Base-by-base conservation (phyloP, 225 moss, liverwort and hornwort species). In the Physcomitrium patens region DNA sequence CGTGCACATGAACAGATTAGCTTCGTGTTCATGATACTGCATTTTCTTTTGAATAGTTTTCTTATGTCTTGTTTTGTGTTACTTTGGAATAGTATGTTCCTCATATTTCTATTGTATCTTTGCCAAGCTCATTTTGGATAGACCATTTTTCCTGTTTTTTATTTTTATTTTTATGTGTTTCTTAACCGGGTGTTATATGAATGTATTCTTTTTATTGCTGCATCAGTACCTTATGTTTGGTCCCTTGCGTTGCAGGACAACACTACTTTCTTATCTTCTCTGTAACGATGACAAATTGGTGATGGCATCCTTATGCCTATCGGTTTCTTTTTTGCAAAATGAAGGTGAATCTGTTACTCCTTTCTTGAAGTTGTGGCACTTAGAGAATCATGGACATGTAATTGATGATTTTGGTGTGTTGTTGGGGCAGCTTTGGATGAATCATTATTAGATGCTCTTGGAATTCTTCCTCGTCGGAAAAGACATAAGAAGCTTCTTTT, bases 231-330 rank as follows among this genome's bases (percentile, higher is more conserved):
- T 50, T 20, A 57, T 63, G 18, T 50, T 57, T 50, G 52, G 70
- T 51, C 70, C 54, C 16, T 76, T 47, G 49, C 68, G 18, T 37
- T 88, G 85, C 95, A 99, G 99, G 84, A 90, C 87, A 85, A 91
- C 81, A 62, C 78, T 99, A 77, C 73, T 99, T 66, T 90, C 91
- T 50, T 79, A 99, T 82, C 89, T 99, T 73, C 88, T 94, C 56
- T 89, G 94, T 63, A 83, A 79, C 59, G 91, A 99, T 86, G 99
- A 99, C 76, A 99, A 95, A 88, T 83, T 99, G 86, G 94, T 99
- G 74, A 84, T 99, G 90, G 99, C 99, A 60, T 89, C 99, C 43
- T 75, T 99, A 26, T 95, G 99, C 72, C 84, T 99, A 62, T 89
- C 95, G 63, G 99, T 99, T 45, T 95, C 99, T 14, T 85, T 99